Conservation (phyloP, 2,329 filamentous ascomycete genomes). For the Mariannaea elegans region DNA sequence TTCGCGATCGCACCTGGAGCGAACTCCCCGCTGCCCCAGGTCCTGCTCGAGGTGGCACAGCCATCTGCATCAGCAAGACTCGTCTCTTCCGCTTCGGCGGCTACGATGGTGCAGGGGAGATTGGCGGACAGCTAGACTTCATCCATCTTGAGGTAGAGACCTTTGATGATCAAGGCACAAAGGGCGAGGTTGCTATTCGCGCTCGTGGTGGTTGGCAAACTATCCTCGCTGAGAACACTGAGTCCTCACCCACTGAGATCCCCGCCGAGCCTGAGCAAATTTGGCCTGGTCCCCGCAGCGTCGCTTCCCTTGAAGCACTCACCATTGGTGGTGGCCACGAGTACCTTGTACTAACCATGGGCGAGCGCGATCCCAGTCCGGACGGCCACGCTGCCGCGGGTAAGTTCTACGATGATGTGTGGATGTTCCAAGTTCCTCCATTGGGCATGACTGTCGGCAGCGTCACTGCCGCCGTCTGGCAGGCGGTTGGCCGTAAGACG, state of each 20-base stretch:
- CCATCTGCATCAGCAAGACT: conserved; percentile 70
- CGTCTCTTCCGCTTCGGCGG: conserved; percentile 83
- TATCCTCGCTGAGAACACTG: conserved; percentile 51
- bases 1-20: conserved; percentile 71
- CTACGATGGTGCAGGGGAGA: conserved; percentile 74
- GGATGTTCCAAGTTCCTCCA: conserved; percentile 70
- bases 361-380: conserved; percentile 61
- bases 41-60: conserved; percentile 71
- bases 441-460: conserved; percentile 63
- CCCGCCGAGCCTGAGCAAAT: conserved; percentile 44
- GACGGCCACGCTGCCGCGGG: conserved; percentile 61
- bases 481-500: conserved; percentile 60
- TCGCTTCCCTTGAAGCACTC: conserved; percentile 63
- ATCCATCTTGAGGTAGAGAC: conserved; percentile 65
- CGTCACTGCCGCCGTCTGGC: conserved; percentile 63
- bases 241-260: conserved; percentile 48
- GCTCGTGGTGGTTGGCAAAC: conserved; percentile 65
- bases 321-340: conserved; percentile 68
- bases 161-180: conserved; percentile 59
- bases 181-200: conserved; percentile 59
- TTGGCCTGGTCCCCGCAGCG: conserved; percentile 64
- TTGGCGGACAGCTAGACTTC: conserved; percentile 77
- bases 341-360: conserved; percentile 69
- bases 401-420: conserved; percentile 67
- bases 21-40: conserved; percentile 73